Base-by-base conservation (phyloP, 2,329 filamentous ascomycete species). In the Talaromyces sp. region DNA sequence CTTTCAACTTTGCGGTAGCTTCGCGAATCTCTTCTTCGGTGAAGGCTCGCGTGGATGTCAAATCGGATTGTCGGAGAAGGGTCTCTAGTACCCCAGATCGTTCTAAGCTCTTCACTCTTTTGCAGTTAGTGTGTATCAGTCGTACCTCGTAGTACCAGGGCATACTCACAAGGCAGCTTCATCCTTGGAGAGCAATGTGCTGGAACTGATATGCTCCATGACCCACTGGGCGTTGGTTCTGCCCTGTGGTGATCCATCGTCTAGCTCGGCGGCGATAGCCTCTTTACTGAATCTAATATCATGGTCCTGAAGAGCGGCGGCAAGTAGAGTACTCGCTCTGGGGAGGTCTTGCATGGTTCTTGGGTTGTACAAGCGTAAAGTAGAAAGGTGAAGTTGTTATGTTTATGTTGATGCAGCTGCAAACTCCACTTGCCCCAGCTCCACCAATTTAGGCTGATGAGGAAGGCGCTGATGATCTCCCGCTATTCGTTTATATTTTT, bases 151-250 rank as follows among this genome's bases (percentile, higher is more conserved):
- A 6, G 27, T 31, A 7, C 7, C 16, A 35, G 6, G 50, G 11
- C 10, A 24, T 56, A 56, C 37, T 59, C 73, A 79, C 78, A 79
- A 57, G 57, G 67, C 68, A 27, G 77, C 68, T 69, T 80, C 78
- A 60, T 80, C 78, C 60, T 73, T 73, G 7, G 78, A 79, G 60
- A 80, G 70, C 41, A 80, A 69, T 6, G 75, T 78, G 59, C 76
- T 73, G 8, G 69, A 62, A 35, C 61, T 62, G 56, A 80, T 67
- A 68, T 79, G 71, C 41, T 72, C 71, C 9, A 68, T 65, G 33
- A 73, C 71, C 77, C 77, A 79, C 67, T 74, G 67, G 43, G 66
- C 67, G 66, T 72, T 73, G 13, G 68, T 10, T 58, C 43, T 52
- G 64, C 59, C 52, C 24, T 65, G 52, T 37, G 57, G 41, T 37